Percentiles rank a stretch among this genome's conserved stretches.
Conservation (phyloP, 768 basidiomycete species). For the Boletellus emodensis region DNA sequence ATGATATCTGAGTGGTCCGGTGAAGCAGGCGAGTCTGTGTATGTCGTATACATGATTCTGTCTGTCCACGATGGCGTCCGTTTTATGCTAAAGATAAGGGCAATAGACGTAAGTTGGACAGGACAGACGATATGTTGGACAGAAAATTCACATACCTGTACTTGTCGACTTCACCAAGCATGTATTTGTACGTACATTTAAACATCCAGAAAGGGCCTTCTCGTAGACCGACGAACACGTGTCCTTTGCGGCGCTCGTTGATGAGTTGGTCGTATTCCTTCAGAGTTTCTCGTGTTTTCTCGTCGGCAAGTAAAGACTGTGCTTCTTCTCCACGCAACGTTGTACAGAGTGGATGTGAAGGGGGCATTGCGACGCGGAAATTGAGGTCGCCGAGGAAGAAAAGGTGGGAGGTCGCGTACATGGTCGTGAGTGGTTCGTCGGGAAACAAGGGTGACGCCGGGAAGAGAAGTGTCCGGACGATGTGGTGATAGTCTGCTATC, state of each 20-base stretch:
- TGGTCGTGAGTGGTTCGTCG: slow-evolving; percentile 45
- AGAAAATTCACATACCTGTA: slow-evolving; percentile 54
- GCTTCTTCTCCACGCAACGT: slow-evolving; percentile 35
- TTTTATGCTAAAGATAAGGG: slow-evolving; percentile 42
- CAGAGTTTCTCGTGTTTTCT: slow-evolving; percentile 52
- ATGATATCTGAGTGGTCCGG: slow-evolving; percentile 51
- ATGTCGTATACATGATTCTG: slow-evolving; percentile 79
- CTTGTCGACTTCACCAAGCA: slow-evolving; percentile 74
- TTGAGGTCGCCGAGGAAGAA: slow-evolving; percentile 95
- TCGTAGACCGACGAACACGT: slow-evolving; percentile 64
- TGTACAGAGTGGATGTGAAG: slow-evolving; percentile 44
- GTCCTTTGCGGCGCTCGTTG: slow-evolving; percentile 58
- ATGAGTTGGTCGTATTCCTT: slow-evolving; percentile 74
- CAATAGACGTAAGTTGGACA: background rate
- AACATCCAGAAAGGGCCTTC: slow-evolving; percentile 90
- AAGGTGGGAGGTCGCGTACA: slow-evolving; percentile 84
- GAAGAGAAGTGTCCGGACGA: slow-evolving; percentile 80
- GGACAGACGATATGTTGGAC: background rate
- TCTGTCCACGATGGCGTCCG: slow-evolving; percentile 93
- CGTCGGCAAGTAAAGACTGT: slow-evolving; percentile 41
- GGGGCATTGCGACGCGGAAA: slow-evolving; percentile 72
- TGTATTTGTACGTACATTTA: slow-evolving; percentile 89
- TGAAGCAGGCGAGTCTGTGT: slow-evolving; percentile 56
- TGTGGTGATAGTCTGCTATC: slow-evolving; percentile 75
- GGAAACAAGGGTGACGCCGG: slow-evolving; percentile 43